phyloP scores from a whole-genome alignment of 1,284 basidiomycete species.

The Salmacisia buchloeana region DNA sequence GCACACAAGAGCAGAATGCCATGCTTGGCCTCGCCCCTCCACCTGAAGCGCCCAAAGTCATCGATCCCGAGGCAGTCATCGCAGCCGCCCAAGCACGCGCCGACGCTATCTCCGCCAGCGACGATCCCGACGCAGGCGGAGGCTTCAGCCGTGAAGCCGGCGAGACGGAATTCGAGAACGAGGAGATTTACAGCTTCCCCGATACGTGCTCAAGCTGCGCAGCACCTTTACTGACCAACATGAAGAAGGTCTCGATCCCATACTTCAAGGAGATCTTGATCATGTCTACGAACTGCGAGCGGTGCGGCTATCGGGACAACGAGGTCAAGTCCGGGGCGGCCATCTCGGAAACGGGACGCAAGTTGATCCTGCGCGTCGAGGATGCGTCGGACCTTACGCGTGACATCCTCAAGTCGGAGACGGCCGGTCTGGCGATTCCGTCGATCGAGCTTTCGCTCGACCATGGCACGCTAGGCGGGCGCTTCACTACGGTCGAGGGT shows the following conservation, averaged over 20 bases:
- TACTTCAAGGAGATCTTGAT: conserved; percentile 99
- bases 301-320: conserved; percentile 93
- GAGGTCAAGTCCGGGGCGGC: conserved; percentile 92
- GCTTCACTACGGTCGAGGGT: conserved; percentile 96
- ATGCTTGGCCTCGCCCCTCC: conserved; percentile 64
- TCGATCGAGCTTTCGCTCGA: conserved; percentile 90
- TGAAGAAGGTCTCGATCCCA: conserved; percentile 95
- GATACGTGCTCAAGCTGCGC: conserved; percentile 85
- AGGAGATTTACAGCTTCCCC: conserved; percentile 86
- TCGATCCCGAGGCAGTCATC: conserved; percentile 9
- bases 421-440: conserved; percentile 81
- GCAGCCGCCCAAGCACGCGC: conserved; percentile 19
- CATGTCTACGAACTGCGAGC: conserved; percentile 96
- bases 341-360: conserved; percentile 77
- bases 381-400: conserved; percentile 89
- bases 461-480: conserved; percentile 91
- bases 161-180: conserved; percentile 56
- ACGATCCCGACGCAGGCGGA: conserved; percentile 15
- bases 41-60: not conserved
- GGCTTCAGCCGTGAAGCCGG: conserved; percentile 44
- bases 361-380: conserved; percentile 80
- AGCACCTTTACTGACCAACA: conserved; percentile 73
- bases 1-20: conserved; percentile 78
- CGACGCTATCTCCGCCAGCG: not conserved
- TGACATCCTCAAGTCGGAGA: conserved; percentile 68